These are phyloP conservation scores for Dendrobium nobile DNA, from an alignment of 106 monocot genomes.

Conservation along the genomic window DNA sequence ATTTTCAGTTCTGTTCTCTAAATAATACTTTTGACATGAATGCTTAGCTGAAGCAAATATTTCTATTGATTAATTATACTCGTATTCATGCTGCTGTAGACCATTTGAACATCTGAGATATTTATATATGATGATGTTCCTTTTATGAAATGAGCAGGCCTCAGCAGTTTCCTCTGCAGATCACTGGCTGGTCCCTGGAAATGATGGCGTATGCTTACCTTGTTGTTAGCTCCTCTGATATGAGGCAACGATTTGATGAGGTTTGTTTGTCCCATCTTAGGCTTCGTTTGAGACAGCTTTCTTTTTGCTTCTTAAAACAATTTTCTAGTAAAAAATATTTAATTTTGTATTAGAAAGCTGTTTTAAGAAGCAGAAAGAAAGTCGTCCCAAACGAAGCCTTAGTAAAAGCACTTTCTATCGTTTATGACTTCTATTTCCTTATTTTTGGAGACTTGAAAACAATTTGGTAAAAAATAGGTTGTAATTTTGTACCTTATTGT, in stretches of 20 bases:
- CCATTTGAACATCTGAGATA: background rate
- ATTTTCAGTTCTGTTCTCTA: too few relatives aligned
- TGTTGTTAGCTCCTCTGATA: slow-evolving; percentile 73
- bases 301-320: too few relatives aligned
- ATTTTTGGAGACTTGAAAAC: background rate
- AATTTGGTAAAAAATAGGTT: background rate
- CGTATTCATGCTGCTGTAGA: background rate
- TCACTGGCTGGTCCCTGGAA: slow-evolving; percentile 80
- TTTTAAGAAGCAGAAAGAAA: too few relatives aligned
- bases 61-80: background rate
- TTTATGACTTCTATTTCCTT: background rate
- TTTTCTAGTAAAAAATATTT: too few relatives aligned
- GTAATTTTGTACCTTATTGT: background rate
- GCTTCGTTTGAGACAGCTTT: too few relatives aligned
- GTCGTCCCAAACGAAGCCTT: too few relatives aligned
- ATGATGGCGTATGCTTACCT: slow-evolving; percentile 96
- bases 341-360: too few relatives aligned
- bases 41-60: background rate
- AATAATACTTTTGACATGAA: too few relatives aligned
- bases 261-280: slow-evolving; percentile 19
- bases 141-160: slow-evolving; percentile 33
- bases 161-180: slow-evolving; percentile 77
- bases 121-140: background rate
- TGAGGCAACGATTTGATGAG: slow-evolving; percentile 66
- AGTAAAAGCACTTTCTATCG: background rate